A percentile compares a stretch with the other conserved stretches of the same genome.
phyloP scores from a whole-genome alignment of 2,329 filamentous ascomycete genomes.

The Nigrospora sphaerica region DNA sequence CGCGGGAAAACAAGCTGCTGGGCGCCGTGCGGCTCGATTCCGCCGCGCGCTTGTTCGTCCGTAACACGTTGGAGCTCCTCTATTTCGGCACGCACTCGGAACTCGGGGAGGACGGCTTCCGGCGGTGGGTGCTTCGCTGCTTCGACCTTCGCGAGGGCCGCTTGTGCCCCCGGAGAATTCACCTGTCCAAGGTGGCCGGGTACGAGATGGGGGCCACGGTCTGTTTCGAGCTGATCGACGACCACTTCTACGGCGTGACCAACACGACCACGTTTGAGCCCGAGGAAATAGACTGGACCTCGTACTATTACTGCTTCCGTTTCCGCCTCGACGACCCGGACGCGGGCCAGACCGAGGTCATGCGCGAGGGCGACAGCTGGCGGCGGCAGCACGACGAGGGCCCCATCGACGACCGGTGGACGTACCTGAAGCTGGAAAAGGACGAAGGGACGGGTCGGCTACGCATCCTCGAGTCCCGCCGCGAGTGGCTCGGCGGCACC shows the following conservation, averaged over 20 bases:
- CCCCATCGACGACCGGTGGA: constrained; percentile 69
- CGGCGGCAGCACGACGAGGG: constrained; percentile 63
- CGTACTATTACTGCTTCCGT: constrained; percentile 61
- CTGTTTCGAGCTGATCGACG: constrained; percentile 64
- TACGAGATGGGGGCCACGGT: constrained; percentile 59
- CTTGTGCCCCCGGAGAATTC: constrained; percentile 37
- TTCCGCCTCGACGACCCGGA: constrained; percentile 47
- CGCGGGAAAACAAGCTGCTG: constrained; percentile 30
- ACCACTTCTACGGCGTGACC: constrained; percentile 62
- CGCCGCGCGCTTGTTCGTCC: constrained; percentile 55
- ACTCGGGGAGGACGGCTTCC: constrained; percentile 42
- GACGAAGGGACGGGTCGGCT: constrained; percentile 53
- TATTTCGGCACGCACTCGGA: constrained; percentile 61
- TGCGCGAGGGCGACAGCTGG: constrained; percentile 47
- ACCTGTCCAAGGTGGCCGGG: constrained; percentile 53
- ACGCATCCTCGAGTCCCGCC: constrained; percentile 59
- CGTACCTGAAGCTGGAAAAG: constrained; percentile 52
- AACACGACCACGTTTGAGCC: constrained; percentile 56
- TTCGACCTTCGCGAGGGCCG: constrained; percentile 34
- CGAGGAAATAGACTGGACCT: constrained; percentile 59
- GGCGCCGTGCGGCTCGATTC: constrained; percentile 33
- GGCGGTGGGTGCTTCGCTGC: constrained; percentile 56
- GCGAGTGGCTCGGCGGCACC: constrained; percentile 52
- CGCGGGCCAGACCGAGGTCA: constrained; percentile 28
- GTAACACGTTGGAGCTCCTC: constrained; percentile 54